A percentile compares a stretch with the other conserved stretches of the same genome.
Evolutionary conservation across 2,329 filamentous ascomycete species (phyloP).

Genomic region (Apiospora marii): DNA sequence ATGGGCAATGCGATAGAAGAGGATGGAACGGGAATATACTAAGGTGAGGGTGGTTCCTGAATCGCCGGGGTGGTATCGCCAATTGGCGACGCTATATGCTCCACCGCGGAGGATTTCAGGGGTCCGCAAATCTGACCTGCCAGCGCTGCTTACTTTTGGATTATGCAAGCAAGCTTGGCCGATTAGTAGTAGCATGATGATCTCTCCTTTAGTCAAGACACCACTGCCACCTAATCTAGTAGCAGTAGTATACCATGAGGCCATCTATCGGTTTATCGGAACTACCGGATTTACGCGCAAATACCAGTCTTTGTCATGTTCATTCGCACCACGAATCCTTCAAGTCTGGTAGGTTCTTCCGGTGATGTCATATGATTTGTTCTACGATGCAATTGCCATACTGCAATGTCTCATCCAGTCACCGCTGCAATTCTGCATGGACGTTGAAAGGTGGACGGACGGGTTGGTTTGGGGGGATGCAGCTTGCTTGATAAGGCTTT

Average conservation of each 20-base stretch:
- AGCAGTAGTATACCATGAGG: background rate
- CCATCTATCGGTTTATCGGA: conserved; percentile 5
- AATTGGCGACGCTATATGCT: conserved; percentile 1
- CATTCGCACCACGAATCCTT: background rate
- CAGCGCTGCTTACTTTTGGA: conserved; percentile 4
- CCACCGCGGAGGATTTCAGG: background rate
- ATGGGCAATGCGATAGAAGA: conserved; percentile 3
- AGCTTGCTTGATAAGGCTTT: conserved; percentile 18
- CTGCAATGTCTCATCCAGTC: background rate
- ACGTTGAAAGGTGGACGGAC: background rate
- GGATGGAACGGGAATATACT: conserved; percentile 20
- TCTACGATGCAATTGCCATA: background rate
- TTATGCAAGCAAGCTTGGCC: conserved; percentile 6
- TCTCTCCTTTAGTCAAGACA: background rate
- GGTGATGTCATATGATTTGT: background rate
- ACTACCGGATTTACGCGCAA: background rate
- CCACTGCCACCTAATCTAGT: background rate
- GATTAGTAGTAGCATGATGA: conserved; percentile 9
- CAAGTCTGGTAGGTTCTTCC: background rate
- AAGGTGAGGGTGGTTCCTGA: background rate
- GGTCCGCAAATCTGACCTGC: background rate
- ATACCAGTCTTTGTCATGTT: background rate
- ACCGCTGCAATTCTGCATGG: background rate
- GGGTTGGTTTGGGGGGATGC: background rate
- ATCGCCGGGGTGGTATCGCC: background rate